These are phyloP conservation scores for Ophiostoma sp. DNA, from an alignment of 2,329 filamentous ascomycete genomes.

Conservation along the genomic window DNA sequence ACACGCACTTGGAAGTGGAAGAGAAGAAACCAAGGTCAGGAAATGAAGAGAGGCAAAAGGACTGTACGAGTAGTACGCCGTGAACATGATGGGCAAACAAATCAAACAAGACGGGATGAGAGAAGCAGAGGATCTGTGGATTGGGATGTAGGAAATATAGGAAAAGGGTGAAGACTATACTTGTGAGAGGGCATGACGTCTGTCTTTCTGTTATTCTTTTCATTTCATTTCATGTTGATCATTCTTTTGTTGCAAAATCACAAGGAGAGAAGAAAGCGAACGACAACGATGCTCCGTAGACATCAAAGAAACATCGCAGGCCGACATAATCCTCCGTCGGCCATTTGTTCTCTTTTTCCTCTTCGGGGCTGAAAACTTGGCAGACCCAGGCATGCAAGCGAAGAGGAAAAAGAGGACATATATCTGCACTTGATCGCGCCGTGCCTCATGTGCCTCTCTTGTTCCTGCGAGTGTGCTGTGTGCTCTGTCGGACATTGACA, in stretches of 20 bases:
- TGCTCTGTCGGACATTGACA: background rate
- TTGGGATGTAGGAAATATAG: background rate
- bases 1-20: constrained; percentile 8
- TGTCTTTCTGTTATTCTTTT: too few relatives aligned
- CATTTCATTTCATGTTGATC: too few relatives aligned
- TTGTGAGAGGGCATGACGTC: too few relatives aligned
- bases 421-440: background rate
- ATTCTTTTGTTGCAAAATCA: too few relatives aligned
- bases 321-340: too few relatives aligned
- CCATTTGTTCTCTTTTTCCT: background rate
- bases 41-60: constrained; percentile 7
- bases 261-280: too few relatives aligned
- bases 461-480: background rate
- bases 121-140: background rate
- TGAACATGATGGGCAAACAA: too few relatives aligned
- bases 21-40: constrained; percentile 3
- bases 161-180: background rate
- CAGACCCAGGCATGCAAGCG: background rate
- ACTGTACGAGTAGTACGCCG: background rate
- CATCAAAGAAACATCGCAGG: too few relatives aligned
- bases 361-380: background rate
- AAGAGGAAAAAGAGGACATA: background rate
- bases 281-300: too few relatives aligned
- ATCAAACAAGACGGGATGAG: too few relatives aligned
- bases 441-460: background rate